phyloP scores from a whole-genome alignment of 371 early-diverging fungal genomes.

The Coemansia sp. region DNA sequence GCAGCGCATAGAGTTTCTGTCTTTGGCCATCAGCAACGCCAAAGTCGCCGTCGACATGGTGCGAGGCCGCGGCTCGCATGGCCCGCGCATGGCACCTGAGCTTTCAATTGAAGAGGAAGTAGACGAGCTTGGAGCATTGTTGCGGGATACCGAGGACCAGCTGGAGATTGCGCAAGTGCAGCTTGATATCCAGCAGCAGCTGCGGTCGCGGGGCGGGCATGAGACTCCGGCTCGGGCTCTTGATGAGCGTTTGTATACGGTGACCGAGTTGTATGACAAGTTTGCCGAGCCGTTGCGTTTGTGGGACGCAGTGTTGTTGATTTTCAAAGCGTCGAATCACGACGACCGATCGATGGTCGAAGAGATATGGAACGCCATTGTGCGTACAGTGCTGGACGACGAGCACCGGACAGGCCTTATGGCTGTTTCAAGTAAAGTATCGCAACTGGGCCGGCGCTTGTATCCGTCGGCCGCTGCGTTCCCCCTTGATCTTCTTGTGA shows the following conservation, averaged over 20 bases:
- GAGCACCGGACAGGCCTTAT: conserved; percentile 22
- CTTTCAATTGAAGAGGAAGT: conserved; percentile 16
- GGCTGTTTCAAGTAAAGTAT: conserved; percentile 30
- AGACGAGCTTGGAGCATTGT: conserved; percentile 43
- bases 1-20: conserved; percentile 67
- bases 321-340: conserved; percentile 63
- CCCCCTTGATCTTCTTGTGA: conserved; percentile 23
- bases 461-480: conserved; percentile 51
- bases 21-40: conserved; percentile 71
- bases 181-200: conserved; percentile 51
- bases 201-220: conserved; percentile 28
- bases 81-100: conserved; percentile 17
- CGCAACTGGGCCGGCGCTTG: conserved; percentile 28
- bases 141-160: conserved; percentile 61
- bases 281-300: conserved; percentile 63
- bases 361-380: conserved; percentile 59
- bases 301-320: conserved; percentile 62
- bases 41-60: conserved; percentile 58
- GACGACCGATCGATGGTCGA: conserved; percentile 57
- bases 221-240: conserved; percentile 35
- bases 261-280: conserved; percentile 52
- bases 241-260: conserved; percentile 40
- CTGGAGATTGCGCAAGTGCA: conserved; percentile 65
- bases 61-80: not conserved
- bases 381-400: conserved; percentile 42